Conservation (phyloP, 2,329 filamentous ascomycete genomes). For the Alternaria triticina region DNA sequence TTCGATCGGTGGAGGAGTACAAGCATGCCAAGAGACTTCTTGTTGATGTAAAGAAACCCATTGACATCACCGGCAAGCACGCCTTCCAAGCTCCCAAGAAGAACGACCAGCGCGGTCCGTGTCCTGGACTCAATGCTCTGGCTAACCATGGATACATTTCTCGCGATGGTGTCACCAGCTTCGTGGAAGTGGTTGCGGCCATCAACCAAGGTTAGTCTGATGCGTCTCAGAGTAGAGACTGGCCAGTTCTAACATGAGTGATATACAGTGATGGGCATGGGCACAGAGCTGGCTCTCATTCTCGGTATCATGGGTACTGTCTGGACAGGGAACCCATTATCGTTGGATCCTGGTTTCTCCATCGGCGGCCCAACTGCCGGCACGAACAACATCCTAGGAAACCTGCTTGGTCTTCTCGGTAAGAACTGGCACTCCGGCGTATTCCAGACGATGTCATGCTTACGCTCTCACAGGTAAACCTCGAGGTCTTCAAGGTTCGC, state of each 20-base stretch:
- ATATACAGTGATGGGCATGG: conserved; percentile 53
- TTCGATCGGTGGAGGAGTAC: conserved; percentile 16
- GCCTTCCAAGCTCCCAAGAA: conserved; percentile 45
- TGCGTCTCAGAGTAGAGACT: not conserved
- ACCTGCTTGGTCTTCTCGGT: conserved; percentile 52
- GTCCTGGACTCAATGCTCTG: conserved; percentile 51
- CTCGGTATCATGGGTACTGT: conserved; percentile 55
- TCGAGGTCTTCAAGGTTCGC: conserved; percentile 53
- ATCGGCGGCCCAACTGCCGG: conserved; percentile 53
- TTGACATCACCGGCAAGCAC: conserved; percentile 21
- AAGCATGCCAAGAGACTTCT: conserved; percentile 18
- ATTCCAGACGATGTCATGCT: conserved; percentile 14
- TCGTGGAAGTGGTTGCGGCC: conserved; percentile 51
- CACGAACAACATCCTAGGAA: conserved; percentile 49
- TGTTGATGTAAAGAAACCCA: conserved; percentile 37
- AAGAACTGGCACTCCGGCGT: conserved; percentile 35
- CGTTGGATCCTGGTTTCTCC: conserved; percentile 58
- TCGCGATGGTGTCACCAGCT: conserved; percentile 49
- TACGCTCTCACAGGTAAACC: conserved; percentile 42
- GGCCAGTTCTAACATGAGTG: not conserved
- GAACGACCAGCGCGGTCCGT: conserved; percentile 52
- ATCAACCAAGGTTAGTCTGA: conserved; percentile 48
- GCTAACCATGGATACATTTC: conserved; percentile 48
- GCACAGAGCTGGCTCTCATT: conserved; percentile 49
- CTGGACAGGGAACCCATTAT: conserved; percentile 59